Evolutionary conservation across 495 filamentous ascomycete genomes (phyloP).

Genomic region (Platismatia glauca): DNA sequence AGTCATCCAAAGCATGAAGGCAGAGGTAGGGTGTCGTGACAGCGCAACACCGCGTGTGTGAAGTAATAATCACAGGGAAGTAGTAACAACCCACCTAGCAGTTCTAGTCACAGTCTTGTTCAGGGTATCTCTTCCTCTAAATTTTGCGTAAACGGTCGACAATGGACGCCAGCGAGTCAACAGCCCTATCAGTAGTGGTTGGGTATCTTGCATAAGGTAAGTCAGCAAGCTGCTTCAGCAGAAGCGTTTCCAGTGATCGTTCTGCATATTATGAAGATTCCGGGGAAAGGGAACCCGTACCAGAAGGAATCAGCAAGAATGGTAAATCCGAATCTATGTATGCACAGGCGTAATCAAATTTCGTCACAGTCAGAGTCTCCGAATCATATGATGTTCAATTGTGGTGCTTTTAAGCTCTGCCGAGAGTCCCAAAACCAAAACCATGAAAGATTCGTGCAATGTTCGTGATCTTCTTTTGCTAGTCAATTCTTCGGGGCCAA

Average conservation of each 20-base stretch:
- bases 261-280: not conserved
- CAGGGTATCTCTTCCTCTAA: not conserved
- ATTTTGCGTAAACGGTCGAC: not conserved
- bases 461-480: not conserved
- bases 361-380: not conserved
- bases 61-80: not conserved
- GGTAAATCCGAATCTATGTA: constrained; percentile 8
- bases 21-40: not conserved
- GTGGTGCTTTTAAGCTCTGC: not conserved
- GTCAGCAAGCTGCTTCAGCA: not conserved
- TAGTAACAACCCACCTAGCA: constrained; percentile 10
- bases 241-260: not conserved
- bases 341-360: constrained; percentile 1
- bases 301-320: not conserved
- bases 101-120: constrained; percentile 12
- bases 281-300: not conserved
- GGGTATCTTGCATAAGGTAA: constrained; percentile 7
- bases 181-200: not conserved
- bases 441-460: not conserved
- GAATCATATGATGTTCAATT: not conserved
- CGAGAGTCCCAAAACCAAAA: not conserved
- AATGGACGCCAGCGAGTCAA: not conserved
- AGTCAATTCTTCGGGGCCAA: not conserved
- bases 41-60: not conserved
- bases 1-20: not conserved